Evolutionary conservation across 768 basidiomycete genomes (phyloP).

Genomic region (Lepiota brunneoincarnata): DNA sequence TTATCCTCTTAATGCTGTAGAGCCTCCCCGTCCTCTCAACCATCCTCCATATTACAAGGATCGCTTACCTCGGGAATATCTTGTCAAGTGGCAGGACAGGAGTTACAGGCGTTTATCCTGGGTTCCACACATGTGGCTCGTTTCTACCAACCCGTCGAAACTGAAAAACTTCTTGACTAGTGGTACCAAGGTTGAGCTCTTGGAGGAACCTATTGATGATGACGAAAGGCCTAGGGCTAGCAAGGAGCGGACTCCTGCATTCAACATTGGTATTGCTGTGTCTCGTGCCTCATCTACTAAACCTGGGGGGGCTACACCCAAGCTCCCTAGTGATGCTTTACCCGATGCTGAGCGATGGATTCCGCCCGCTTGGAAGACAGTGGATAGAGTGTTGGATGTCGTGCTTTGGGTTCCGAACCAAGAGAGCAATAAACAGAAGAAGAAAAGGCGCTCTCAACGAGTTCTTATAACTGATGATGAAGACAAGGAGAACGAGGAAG

Average conservation of each 20-base stretch:
- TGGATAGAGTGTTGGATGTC: conserved; percentile 90
- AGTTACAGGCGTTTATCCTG: conserved; percentile 81
- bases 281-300: conserved; percentile 33
- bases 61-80: conserved; percentile 81
- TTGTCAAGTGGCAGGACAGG: conserved; percentile 83
- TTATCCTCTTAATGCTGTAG: conserved; percentile 62
- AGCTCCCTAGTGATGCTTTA: conserved; percentile 37
- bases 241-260: conserved; percentile 19
- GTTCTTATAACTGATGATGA: conserved; percentile 26
- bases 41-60: conserved; percentile 52
- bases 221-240: conserved; percentile 25
- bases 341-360: conserved; percentile 74
- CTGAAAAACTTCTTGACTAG: conserved; percentile 73
- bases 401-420: conserved; percentile 52
- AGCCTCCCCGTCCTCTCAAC: conserved; percentile 38
- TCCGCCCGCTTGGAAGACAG: conserved; percentile 78
- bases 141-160: conserved; percentile 60
- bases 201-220: conserved; percentile 42
- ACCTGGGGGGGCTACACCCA: conserved; percentile 22
- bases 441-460: conserved; percentile 20
- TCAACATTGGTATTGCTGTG: conserved; percentile 39
- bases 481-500: conserved; percentile 27
- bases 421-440: conserved; percentile 21
- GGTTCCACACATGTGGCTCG: conserved; percentile 93
- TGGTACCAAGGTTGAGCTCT: conserved; percentile 68